These are phyloP conservation scores for Pseudopediastrum boryanum DNA, from an alignment of 139 green algal genomes.

Conservation along the genomic window DNA sequence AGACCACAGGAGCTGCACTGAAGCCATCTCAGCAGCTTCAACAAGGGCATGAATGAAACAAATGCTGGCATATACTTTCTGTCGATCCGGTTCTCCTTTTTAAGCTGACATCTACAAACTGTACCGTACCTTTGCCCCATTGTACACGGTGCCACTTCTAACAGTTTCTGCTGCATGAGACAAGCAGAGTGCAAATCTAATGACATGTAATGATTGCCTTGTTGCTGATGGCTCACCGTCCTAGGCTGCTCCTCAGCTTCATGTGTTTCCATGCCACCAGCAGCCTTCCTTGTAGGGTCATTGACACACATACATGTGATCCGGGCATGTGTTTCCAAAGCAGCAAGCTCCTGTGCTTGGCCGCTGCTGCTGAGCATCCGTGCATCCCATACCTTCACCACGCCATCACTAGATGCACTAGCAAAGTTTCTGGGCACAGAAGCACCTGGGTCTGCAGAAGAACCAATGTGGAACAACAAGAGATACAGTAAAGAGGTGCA, in stretches of 20 bases:
- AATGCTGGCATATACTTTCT: too few relatives aligned
- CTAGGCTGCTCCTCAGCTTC: conserved; percentile 4
- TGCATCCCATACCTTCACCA: conserved; percentile 74
- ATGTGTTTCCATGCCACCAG: conserved; percentile 11
- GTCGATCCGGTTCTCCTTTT: too few relatives aligned
- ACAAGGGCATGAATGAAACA: too few relatives aligned
- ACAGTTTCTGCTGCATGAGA: too few relatives aligned
- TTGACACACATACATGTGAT: conserved; percentile 62
- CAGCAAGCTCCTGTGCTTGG: conserved; percentile 22
- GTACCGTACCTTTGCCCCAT: too few relatives aligned
- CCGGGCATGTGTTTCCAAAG: conserved; percentile 32
- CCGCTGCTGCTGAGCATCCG: conserved; percentile 1
- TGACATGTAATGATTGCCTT: not conserved
- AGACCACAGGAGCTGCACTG: too few relatives aligned
- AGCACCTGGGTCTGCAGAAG: not conserved
- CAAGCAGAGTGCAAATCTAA: too few relatives aligned
- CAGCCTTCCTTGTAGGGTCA: too few relatives aligned
- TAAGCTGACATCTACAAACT: too few relatives aligned
- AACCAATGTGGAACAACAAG: not conserved
- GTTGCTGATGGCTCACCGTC: conserved; percentile 5
- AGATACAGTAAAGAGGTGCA: not conserved
- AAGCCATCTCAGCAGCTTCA: too few relatives aligned
- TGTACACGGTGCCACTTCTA: too few relatives aligned
- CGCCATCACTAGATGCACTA: conserved; percentile 68
- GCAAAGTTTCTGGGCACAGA: conserved; percentile 44